Evolutionary conservation across 2,329 filamentous ascomycete species (phyloP).

Genomic region (Pezicula neosporulosa): DNA sequence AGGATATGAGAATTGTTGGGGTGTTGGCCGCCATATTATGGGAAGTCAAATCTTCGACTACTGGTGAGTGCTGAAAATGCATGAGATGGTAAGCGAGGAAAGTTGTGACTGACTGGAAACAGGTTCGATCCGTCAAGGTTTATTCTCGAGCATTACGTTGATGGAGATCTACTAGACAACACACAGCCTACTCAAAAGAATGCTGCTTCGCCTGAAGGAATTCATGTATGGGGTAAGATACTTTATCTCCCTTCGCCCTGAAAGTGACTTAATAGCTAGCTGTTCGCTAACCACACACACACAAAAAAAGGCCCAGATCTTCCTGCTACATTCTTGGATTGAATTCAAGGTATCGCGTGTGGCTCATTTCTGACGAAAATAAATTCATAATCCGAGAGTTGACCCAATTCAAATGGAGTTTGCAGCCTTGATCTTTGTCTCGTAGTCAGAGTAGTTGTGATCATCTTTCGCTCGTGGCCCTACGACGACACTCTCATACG

Average conservation of each 20-base stretch:
- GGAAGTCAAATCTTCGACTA: conserved; percentile 71
- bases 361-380: too few species aligned
- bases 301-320: too few species aligned
- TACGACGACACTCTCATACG: too few species aligned
- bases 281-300: too few species aligned
- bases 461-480: too few species aligned
- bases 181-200: neutral
- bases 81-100: neutral
- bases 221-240: neutral
- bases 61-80: conserved; percentile 45
- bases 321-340: too few species aligned
- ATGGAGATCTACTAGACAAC: conserved; percentile 54
- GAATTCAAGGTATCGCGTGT: too few species aligned
- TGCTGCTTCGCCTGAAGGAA: neutral
- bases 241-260: neutral
- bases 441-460: too few species aligned
- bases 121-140: conserved; percentile 51
- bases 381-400: too few species aligned
- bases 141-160: conserved; percentile 66
- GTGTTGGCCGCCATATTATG: conserved; percentile 65
- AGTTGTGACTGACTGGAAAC: neutral
- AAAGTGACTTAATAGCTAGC: too few species aligned
- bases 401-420: too few species aligned
- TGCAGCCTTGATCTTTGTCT: too few species aligned
- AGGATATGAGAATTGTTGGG: conserved; percentile 64